Evolutionary conservation across 768 basidiomycete species (phyloP).

Genomic region (Cyclocybe cylindracea): DNA sequence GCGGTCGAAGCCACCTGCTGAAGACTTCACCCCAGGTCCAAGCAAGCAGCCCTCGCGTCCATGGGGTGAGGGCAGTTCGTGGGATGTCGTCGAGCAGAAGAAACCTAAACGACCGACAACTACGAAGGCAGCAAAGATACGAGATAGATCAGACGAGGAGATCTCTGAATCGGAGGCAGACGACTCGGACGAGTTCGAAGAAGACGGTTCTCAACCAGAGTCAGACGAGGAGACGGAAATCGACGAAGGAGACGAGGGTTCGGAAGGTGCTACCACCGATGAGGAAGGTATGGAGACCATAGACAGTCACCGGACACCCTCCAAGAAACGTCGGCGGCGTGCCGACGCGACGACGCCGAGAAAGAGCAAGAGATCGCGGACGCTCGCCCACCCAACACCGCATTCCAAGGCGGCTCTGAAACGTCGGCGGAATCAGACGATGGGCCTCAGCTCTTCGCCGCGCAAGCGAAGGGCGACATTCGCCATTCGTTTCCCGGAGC

Average conservation of each 20-base stretch:
- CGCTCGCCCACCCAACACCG: slow-evolving; percentile 66
- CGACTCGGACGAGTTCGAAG: slow-evolving; percentile 25
- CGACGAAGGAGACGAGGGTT: slow-evolving; percentile 5
- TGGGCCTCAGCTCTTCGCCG: slow-evolving; percentile 17
- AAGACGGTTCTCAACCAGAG: slow-evolving; percentile 20
- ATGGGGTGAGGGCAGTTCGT: slow-evolving; percentile 43
- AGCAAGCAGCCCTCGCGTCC: slow-evolving; percentile 17
- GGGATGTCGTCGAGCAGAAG: slow-evolving; percentile 41
- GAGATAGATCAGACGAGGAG: slow-evolving; percentile 11
- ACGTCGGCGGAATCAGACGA: slow-evolving; percentile 32
- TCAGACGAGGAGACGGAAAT: background rate
- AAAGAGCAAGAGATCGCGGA: slow-evolving; percentile 22
- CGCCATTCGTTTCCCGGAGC: slow-evolving; percentile 26
- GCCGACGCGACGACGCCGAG: slow-evolving; percentile 20
- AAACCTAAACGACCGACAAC: slow-evolving; percentile 7
- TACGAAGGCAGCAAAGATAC: slow-evolving; percentile 16
- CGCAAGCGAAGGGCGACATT: slow-evolving; percentile 28
- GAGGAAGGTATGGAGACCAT: slow-evolving; percentile 22
- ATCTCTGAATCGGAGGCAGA: slow-evolving; percentile 30
- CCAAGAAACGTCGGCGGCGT: slow-evolving; percentile 51
- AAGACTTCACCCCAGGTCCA: slow-evolving; percentile 19
- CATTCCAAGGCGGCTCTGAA: slow-evolving; percentile 72
- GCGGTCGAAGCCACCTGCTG: slow-evolving; percentile 23
- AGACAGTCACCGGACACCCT: slow-evolving; percentile 49
- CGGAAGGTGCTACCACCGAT: slow-evolving; percentile 26